Percentiles rank a stretch among this genome's conserved stretches.
phyloP scores from a whole-genome alignment of 2,329 filamentous ascomycete genomes.

The Diaporthe vaccinii region DNA sequence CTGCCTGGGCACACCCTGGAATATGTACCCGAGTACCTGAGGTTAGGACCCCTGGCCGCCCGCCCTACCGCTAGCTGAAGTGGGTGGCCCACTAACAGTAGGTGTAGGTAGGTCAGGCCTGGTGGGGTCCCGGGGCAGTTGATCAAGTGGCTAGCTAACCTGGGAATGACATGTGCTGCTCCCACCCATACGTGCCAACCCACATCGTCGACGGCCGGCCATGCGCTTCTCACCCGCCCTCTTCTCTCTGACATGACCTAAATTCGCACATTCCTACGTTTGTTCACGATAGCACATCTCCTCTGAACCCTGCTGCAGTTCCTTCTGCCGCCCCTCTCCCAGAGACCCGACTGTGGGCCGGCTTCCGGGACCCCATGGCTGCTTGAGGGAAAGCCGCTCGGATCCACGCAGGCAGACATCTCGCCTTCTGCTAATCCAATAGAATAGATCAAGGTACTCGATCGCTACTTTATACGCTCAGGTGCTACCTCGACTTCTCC shows the following conservation, averaged over 20 bases:
- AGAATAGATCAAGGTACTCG: background rate
- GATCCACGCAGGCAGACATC: constrained; percentile 13
- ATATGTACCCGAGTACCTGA: background rate
- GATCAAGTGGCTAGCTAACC: constrained; percentile 26
- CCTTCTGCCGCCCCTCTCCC: background rate
- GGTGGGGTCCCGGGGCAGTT: constrained; percentile 28
- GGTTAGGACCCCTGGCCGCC: background rate
- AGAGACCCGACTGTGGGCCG: background rate
- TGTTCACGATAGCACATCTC: background rate
- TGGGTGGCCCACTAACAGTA: constrained; percentile 8
- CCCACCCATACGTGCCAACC: background rate
- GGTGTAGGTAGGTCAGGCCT: background rate
- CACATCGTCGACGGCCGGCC: background rate
- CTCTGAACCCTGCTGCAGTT: background rate
- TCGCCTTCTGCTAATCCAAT: constrained; percentile 18
- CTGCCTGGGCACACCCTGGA: no score
- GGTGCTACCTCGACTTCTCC: background rate
- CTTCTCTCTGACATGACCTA: background rate
- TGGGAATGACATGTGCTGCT: constrained; percentile 30
- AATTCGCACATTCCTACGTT: background rate
- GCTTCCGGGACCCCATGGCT: background rate
- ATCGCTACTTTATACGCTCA: background rate
- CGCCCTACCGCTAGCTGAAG: background rate
- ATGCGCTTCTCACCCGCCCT: background rate
- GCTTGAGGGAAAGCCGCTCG: constrained; percentile 7